A percentile compares a stretch with the other conserved stretches of the same genome.
phyloP scores from a whole-genome alignment of 2,329 filamentous ascomycete species.

The Metarhizium guizhouense region DNA sequence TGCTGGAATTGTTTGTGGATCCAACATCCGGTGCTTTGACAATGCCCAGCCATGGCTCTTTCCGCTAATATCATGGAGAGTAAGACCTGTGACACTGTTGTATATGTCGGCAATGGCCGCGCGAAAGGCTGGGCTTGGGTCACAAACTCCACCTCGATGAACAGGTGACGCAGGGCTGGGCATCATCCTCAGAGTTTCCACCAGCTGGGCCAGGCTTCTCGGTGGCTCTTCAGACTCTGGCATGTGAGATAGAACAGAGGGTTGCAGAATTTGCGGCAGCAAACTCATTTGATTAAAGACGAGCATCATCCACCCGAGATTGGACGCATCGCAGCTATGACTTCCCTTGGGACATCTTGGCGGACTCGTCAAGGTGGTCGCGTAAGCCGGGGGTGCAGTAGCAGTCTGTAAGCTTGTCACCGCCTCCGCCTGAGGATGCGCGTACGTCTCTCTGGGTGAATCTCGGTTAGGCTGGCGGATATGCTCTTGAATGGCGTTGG shows the following conservation, averaged over 20 bases:
- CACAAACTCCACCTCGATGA: slow-evolving; percentile 36
- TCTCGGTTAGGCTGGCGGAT: slow-evolving; percentile 21
- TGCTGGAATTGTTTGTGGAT: slow-evolving; percentile 25
- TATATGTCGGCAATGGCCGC: slow-evolving; percentile 40
- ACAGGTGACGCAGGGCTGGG: slow-evolving; percentile 33
- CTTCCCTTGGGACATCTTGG: slow-evolving; percentile 41
- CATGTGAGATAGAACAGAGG: slow-evolving; percentile 16
- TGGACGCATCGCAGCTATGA: slow-evolving; percentile 42
- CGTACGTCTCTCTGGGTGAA: slow-evolving; percentile 10
- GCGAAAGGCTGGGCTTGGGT: slow-evolving; percentile 38
- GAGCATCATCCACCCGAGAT: slow-evolving; percentile 46
- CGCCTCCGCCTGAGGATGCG: slow-evolving; percentile 12
- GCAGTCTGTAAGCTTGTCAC: slow-evolving; percentile 12
- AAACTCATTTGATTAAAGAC: slow-evolving; percentile 38
- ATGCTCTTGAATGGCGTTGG: slow-evolving; percentile 35
- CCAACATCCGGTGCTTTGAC: slow-evolving; percentile 27
- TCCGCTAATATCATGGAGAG: slow-evolving; percentile 38
- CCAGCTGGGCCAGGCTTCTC: slow-evolving; percentile 35
- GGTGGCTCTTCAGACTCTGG: slow-evolving; percentile 16
- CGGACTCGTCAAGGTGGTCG: slow-evolving; percentile 23
- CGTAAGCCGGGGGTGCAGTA: slow-evolving; percentile 8
- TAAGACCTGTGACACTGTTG: slow-evolving; percentile 40
- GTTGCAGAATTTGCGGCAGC: slow-evolving; percentile 30
- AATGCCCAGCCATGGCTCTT: slow-evolving; percentile 40
- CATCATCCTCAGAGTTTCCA: slow-evolving; percentile 33